phyloP scores from a whole-genome alignment of 257 asterid species.

The Solanum medicagineum region DNA sequence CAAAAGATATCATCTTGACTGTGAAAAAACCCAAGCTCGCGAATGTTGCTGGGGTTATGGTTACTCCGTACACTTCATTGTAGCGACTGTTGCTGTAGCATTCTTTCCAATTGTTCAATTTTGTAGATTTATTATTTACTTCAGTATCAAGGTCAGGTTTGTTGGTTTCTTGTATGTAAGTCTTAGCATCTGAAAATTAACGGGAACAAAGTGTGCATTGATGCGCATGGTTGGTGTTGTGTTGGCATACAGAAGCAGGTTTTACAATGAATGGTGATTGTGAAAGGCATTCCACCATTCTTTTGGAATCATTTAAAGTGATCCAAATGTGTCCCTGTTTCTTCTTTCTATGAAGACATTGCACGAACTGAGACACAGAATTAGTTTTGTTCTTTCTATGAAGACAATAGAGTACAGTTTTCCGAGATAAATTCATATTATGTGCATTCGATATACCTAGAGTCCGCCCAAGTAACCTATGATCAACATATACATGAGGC shows the following conservation, averaged over 20 bases:
- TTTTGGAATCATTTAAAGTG: not conserved
- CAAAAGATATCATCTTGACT: conserved; percentile 14
- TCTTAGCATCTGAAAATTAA: not conserved
- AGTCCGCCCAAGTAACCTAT: not conserved
- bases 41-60: not conserved
- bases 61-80: not conserved
- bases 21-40: conserved; percentile 18
- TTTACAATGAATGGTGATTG: not conserved
- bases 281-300: not conserved
- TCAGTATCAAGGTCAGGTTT: not conserved
- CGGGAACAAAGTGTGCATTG: not conserved
- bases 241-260: not conserved
- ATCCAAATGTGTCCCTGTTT: not conserved
- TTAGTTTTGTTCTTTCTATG: not conserved
- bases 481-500: not conserved
- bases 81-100: too few species aligned
- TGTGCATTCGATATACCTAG: not conserved
- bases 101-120: not conserved
- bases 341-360: not conserved
- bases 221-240: not conserved
- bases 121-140: not conserved
- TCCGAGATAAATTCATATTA: not conserved
- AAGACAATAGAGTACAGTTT: too few species aligned
- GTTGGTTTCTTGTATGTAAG: not conserved
- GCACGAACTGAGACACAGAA: not conserved